These are phyloP conservation scores for Arachis stenosperma DNA, from an alignment of 306 rosid species.

Conservation along the genomic window DNA sequence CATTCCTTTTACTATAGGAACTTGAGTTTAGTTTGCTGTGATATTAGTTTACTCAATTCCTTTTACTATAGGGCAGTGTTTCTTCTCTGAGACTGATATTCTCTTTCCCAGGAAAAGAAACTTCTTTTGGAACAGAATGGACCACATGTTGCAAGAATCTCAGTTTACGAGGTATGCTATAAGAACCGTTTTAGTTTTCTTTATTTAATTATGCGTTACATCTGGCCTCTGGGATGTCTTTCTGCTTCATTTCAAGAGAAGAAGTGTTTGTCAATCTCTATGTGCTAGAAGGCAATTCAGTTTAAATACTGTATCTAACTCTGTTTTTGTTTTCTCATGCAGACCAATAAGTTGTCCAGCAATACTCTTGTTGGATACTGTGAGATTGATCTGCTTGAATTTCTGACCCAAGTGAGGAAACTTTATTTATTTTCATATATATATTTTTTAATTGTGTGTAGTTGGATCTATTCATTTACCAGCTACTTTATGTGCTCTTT, in stretches of 20 bases:
- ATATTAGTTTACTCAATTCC: slow-evolving; percentile 15
- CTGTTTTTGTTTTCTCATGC: slow-evolving; percentile 44
- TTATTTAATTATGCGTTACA: slow-evolving; percentile 24
- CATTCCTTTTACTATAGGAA: not conserved
- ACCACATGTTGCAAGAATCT: slow-evolving; percentile 79
- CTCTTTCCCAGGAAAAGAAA: slow-evolving; percentile 73
- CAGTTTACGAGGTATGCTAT: slow-evolving; percentile 81
- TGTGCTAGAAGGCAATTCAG: not conserved
- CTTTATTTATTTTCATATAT: not conserved
- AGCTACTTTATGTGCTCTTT: slow-evolving; percentile 13
- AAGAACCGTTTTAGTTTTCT: slow-evolving; percentile 21
- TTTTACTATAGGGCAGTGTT: not conserved
- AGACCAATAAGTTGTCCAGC: slow-evolving; percentile 85
- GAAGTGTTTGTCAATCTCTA: not conserved
- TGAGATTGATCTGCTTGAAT: slow-evolving; percentile 89
- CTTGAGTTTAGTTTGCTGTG: slow-evolving; percentile 7
- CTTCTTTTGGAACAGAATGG: slow-evolving; percentile 84
- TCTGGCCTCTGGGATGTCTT: slow-evolving; percentile 14
- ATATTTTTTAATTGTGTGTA: not conserved
- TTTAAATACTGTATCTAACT: slow-evolving; percentile 33
- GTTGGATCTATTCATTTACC: slow-evolving; percentile 24
- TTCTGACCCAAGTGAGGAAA: slow-evolving; percentile 68
- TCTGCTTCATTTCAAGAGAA: slow-evolving; percentile 26
- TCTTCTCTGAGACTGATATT: slow-evolving; percentile 26
- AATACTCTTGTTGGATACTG: slow-evolving; percentile 87